Evolutionary conservation across 1,284 basidiomycete species (phyloP).

Genomic region (Schizopora paradoxa): DNA sequence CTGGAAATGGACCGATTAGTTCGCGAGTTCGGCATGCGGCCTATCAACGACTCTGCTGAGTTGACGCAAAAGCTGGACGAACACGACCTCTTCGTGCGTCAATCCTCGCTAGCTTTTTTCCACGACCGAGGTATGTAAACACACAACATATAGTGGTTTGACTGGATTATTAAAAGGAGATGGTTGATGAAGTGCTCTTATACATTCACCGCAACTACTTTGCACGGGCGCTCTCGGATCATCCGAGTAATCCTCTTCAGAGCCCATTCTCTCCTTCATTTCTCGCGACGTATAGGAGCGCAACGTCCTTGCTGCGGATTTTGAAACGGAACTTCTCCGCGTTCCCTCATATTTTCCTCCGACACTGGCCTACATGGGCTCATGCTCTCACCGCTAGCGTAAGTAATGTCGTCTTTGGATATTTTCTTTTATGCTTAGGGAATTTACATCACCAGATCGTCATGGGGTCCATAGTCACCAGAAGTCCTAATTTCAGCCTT

Average conservation of each 20-base stretch:
- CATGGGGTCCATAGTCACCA: conserved; percentile 27
- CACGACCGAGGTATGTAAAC: too few relatives aligned
- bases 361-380: conserved; percentile 37
- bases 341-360: conserved; percentile 11
- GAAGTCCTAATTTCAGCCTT: conserved; percentile 22
- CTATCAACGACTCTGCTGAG: too few relatives aligned
- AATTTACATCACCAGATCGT: conserved; percentile 26
- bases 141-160: too few relatives aligned
- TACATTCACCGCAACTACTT: neutral
- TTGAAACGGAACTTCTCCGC: neutral
- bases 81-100: too few relatives aligned
- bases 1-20: conserved; percentile 14
- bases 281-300: neutral
- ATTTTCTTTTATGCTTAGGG: neutral
- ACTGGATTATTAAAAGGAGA: too few relatives aligned
- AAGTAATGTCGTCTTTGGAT: conserved; percentile 17
- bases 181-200: conserved; percentile 1
- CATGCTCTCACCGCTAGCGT: conserved; percentile 37
- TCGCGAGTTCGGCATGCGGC: conserved; percentile 10
- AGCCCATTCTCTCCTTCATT: neutral
- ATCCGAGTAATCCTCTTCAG: neutral
- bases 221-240: neutral
- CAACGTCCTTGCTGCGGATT: too few relatives aligned
- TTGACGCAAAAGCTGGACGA: too few relatives aligned
- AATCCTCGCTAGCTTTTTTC: too few relatives aligned